A percentile compares a stretch with the other conserved stretches of the same genome.
Evolutionary conservation across 2,329 filamentous ascomycete species (phyloP).

Genomic region (Fusarium setosum): DNA sequence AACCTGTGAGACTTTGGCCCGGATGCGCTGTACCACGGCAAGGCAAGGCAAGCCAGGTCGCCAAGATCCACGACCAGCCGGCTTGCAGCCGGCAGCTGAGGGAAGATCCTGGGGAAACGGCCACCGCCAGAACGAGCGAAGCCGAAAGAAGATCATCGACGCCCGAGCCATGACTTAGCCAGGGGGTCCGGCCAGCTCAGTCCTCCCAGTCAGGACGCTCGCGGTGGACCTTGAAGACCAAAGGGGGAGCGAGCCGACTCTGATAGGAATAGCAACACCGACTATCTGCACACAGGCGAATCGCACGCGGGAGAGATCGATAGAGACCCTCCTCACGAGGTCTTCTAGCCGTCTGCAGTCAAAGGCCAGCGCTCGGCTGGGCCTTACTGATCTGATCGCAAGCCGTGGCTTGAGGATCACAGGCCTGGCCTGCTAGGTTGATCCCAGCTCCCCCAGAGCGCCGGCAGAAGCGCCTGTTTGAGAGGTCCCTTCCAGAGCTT

Average conservation of each 20-base stretch:
- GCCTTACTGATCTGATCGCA: slow-evolving; percentile 42
- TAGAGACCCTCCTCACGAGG: slow-evolving; percentile 27
- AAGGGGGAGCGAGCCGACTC: neutral
- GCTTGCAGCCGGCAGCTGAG: slow-evolving; percentile 28
- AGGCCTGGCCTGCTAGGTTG: slow-evolving; percentile 36
- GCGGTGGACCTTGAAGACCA: slow-evolving; percentile 7
- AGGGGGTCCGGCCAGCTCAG: slow-evolving; percentile 14
- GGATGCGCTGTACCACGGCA: slow-evolving; percentile 5
- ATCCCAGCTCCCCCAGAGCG: slow-evolving; percentile 26
- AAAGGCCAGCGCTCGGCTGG: slow-evolving; percentile 23
- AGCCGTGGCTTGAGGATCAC: slow-evolving; percentile 43
- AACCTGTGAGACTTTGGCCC: slow-evolving; percentile 17
- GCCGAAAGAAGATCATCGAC: slow-evolving; percentile 33
- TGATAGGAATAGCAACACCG: slow-evolving; percentile 37
- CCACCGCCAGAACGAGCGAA: slow-evolving; percentile 35
- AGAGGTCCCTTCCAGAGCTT: neutral
- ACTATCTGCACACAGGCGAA: slow-evolving; percentile 2
- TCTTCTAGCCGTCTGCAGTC: slow-evolving; percentile 32
- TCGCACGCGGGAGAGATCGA: slow-evolving; percentile 31
- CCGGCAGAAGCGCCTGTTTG: slow-evolving; percentile 2
- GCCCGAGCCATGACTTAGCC: slow-evolving; percentile 6
- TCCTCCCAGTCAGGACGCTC: slow-evolving; percentile 20
- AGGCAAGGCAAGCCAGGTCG: neutral
- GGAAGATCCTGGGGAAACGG: slow-evolving; percentile 25
- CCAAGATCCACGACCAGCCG: slow-evolving; percentile 17